These are phyloP conservation scores for Pseudocercospora fijiensis DNA, from an alignment of 2,329 filamentous ascomycete genomes.

Conservation along the genomic window DNA sequence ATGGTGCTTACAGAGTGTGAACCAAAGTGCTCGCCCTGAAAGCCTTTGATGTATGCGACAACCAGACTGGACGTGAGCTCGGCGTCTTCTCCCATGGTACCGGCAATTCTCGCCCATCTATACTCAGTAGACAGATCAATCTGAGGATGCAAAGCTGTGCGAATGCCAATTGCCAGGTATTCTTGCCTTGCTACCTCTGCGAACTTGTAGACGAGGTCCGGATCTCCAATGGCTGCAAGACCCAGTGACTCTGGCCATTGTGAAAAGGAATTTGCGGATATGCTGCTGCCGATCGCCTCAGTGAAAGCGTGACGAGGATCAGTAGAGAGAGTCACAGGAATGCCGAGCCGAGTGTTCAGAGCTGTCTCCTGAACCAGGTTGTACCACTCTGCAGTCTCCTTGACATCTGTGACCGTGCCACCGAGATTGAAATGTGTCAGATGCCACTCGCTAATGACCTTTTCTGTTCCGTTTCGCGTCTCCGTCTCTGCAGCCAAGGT, in stretches of 20 bases:
- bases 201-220: constrained; percentile 48
- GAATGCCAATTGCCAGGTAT: constrained; percentile 46
- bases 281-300: constrained; percentile 46
- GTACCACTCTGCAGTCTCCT: constrained; percentile 41
- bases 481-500: constrained; percentile 31
- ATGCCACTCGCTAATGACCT: constrained; percentile 39
- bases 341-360: constrained; percentile 49
- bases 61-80: constrained; percentile 34
- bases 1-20: constrained; percentile 49
- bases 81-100: constrained; percentile 53
- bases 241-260: constrained; percentile 56
- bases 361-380: constrained; percentile 47
- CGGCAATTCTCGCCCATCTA: constrained; percentile 50
- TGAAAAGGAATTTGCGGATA: constrained; percentile 47
- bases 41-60: constrained; percentile 50
- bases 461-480: constrained; percentile 34
- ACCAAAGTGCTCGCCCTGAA: constrained; percentile 50
- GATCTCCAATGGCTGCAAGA: constrained; percentile 50
- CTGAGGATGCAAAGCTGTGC: constrained; percentile 52
- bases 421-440: constrained; percentile 52
- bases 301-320: constrained; percentile 52
- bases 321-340: constrained; percentile 51
- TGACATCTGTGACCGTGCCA: constrained; percentile 45
- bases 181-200: constrained; percentile 53
- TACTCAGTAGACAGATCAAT: constrained; percentile 55